These are phyloP conservation scores for Fusarium kyushuense DNA, from an alignment of 2,329 filamentous ascomycete species.

Conservation along the genomic window DNA sequence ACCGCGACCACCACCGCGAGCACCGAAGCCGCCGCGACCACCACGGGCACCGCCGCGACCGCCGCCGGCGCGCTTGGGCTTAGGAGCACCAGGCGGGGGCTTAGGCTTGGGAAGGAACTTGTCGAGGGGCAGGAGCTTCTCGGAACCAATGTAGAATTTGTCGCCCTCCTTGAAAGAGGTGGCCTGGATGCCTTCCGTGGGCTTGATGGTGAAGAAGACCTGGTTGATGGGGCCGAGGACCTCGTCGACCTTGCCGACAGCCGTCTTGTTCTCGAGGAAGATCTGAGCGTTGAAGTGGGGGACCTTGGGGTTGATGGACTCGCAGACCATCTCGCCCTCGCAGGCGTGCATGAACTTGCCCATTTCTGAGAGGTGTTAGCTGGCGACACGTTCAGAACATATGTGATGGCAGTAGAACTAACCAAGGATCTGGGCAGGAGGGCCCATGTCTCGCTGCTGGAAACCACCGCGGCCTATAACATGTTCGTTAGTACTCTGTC, in stretches of 20 bases:
- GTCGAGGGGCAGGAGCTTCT: conserved; percentile 95
- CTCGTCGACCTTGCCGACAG: conserved; percentile 97
- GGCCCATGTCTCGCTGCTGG: conserved; percentile 57
- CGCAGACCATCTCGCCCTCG: conserved; percentile 98
- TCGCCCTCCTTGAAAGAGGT: conserved; percentile 95
- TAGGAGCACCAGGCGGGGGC: conserved; percentile 71
- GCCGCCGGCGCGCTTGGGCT: conserved; percentile 70
- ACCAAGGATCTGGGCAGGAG: conserved; percentile 55
- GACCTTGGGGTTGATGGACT: conserved; percentile 93
- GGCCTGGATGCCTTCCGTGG: conserved; percentile 94
- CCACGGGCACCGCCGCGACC: conserved; percentile 57
- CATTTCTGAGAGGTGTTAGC: conserved; percentile 73
- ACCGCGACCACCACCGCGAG: conserved; percentile 51
- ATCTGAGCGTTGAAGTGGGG: conserved; percentile 99
- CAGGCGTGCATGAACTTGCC: conserved; percentile 93
- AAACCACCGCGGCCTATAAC: conserved; percentile 54
- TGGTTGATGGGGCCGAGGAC: conserved; percentile 97
- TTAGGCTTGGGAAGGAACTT: conserved; percentile 98
- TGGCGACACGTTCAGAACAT: no score
- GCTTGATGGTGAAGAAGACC: conserved; percentile 98
- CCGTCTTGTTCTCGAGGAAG: conserved; percentile 98
- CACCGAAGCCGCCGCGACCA: conserved; percentile 53
- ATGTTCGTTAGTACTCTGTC: conserved; percentile 27
- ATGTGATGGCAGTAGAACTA: conserved; percentile 28
- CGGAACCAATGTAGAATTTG: conserved; percentile 95